Evolutionary conservation across 2,329 filamentous ascomycete species (phyloP), one percentile per base, ranked within the genome.

Genomic region (Aspergillus uvarum): DNA sequence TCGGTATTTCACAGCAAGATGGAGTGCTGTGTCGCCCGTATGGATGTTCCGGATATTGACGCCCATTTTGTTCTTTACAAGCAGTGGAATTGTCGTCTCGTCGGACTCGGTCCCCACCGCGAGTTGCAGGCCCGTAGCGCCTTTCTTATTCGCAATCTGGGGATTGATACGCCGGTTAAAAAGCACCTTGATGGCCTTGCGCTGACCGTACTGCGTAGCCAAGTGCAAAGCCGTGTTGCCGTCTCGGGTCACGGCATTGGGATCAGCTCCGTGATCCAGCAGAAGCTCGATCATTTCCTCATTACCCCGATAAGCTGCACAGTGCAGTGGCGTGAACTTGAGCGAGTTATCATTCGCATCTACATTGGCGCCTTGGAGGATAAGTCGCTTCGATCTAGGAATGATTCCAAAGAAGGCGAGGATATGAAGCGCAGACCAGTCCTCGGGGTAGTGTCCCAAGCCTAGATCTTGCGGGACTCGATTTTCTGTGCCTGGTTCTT

Each of bases 141-240:
- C 72, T 42, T 65, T n/a, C 0, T 63, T 1, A 8, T 69, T 66
- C 1, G 65, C 63, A 14, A 54, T 67, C 12, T 55, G 64, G 0
- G 62, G 50, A 21, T 72, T 67, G 0, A 64, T 58, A 0, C 53
- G 65, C 0, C 56, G 62, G 1, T 50, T 44, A 11, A 72, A 59
- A 5, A 74, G 58, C 0, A 68, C 1, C 49, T 67, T 73, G 52
- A 74, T 69, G 7, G 63, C 51, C 52, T 68, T 71, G 1, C 70
- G 58, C 5, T 73, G 65, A 6, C 72, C 72, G 48, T 63, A 51
- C 10, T 67, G 29, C 0, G 67, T 61, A 4, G 68, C 74, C 50
- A 72, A 54, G 42, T 75, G 72, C 16, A 77, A 55, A 5, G 70
- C 67, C 3, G 74, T 75, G 16, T 71, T 69, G 0, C 71, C 73